Conservation (phyloP, 2,329 filamentous ascomycete genomes). For the Fusarium miscanthi region DNA sequence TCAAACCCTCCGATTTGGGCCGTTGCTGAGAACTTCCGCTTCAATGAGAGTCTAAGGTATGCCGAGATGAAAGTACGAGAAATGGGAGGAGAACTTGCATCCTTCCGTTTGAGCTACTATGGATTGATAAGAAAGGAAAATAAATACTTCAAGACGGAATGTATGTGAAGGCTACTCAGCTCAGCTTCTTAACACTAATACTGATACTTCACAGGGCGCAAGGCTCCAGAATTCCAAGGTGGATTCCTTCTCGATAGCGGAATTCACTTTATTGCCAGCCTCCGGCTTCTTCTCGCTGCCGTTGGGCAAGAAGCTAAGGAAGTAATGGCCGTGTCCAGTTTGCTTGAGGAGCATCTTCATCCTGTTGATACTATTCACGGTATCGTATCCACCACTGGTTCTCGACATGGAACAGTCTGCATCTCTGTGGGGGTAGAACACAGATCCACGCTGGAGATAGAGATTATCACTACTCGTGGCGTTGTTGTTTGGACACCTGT, state of each 20-base stretch:
- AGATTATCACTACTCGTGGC: not conserved
- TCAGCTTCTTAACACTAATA: too few relatives aligned
- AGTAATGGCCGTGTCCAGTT: conserved; percentile 5
- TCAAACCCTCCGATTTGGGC: conserved; percentile 7
- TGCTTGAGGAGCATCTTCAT: conserved; percentile 11
- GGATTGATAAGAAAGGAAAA: not conserved
- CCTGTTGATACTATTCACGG: conserved; percentile 19
- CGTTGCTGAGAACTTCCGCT: conserved; percentile 26
- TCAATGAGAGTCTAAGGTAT: conserved; percentile 16
- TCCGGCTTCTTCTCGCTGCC: not conserved
- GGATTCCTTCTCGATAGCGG: conserved; percentile 17
- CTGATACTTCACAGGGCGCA: conserved; percentile 3
- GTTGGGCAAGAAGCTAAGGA: not conserved
- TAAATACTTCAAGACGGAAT: not conserved
- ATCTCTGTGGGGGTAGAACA: not conserved
- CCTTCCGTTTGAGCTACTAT: not conserved
- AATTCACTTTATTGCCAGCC: conserved; percentile 29
- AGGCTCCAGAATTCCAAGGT: conserved; percentile 2
- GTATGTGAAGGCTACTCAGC: not conserved
- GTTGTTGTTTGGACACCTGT: not conserved
- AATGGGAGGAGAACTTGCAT: not conserved
- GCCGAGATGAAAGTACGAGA: not conserved
- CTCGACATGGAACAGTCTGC: not conserved
- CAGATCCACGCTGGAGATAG: not conserved
- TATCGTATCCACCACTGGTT: not conserved